Base-by-base conservation (phyloP, 257 asterid genomes). In the Agastache rugosa region DNA sequence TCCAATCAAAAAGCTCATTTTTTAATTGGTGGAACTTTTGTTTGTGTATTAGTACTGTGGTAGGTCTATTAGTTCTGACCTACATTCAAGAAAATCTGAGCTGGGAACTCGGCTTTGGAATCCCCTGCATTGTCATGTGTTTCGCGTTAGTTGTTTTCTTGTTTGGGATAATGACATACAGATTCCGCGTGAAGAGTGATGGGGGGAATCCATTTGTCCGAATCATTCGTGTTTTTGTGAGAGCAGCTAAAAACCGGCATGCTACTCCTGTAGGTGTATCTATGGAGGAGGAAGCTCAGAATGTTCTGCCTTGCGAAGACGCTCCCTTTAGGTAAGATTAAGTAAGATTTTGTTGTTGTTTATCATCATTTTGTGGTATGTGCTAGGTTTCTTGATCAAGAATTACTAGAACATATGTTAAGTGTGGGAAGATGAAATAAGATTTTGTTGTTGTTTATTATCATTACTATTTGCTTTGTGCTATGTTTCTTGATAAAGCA, bases 71-170 rank as follows among this genome's bases (percentile, higher is more conserved):
- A 22, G 68, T 74, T 47, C 22, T 88, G 79, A 83, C 67, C 58
- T 88, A 88, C 76, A 83, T 88, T 81, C 87, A 86, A 22, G 91
- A 88, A 0, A 83, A 83, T 67, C 73, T 82, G 12, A 80, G 87
- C 65, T 88, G 93, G 93, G 84, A 27, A 15, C 89, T 88, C 7
- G 93, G 88, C 22, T 86, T 86, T 44, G 93, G 89, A 19, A 86
- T 88, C 71, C 87, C 93, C 39, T 87, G 85, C 56, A 44, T 86
- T 29, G 73, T 72, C 70, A 81, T 88, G 91, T 77, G 78, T 31
- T 63, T 85, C n/a, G 77, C 93, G 2, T 19, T 86, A 1, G 6
- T 81, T 11, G 23, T 80, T 10, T 85, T 85, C 80, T 63, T 82
- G 63, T 59, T 79, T 16, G 89, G 90, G 3, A 51, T 86, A 7